These are phyloP conservation scores for Aegilops tauschii DNA, from an alignment of 176 grass and related monocot genomes.

Conservation along the genomic window DNA sequence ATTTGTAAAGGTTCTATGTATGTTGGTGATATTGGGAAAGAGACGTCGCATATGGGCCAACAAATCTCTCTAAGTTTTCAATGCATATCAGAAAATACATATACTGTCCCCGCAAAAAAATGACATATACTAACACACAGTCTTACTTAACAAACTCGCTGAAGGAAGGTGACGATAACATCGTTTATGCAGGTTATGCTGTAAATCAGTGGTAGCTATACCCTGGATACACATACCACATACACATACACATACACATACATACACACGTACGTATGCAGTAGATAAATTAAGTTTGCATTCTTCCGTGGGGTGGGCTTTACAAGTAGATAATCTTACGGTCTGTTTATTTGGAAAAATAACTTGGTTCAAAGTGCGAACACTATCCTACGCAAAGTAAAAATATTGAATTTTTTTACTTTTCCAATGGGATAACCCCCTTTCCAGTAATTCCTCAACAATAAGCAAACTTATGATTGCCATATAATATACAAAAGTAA, in stretches of 20 bases:
- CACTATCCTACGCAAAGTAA: no score
- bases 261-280: no score
- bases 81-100: background rate
- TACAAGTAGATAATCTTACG: background rate
- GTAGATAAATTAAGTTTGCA: background rate
- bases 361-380: no score
- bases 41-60: slow-evolving; percentile 12
- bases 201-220: background rate
- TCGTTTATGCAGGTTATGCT: background rate
- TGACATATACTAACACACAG: background rate
- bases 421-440: no score
- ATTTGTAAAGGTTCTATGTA: slow-evolving; percentile 37
- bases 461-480: no score
- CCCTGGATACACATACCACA: no score
- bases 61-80: background rate
- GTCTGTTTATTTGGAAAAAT: background rate
- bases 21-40: slow-evolving; percentile 1
- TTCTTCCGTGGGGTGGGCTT: background rate
- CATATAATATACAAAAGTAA: no score
- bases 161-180: background rate
- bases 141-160: background rate
- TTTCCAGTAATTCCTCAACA: no score
- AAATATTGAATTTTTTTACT: no score
- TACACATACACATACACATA: no score
- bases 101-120: background rate